A percentile compares a stretch with the other conserved stretches of the same genome.
Evolutionary conservation across 1,284 basidiomycete species (phyloP).

Genomic region (Puccinia brachypodii): DNA sequence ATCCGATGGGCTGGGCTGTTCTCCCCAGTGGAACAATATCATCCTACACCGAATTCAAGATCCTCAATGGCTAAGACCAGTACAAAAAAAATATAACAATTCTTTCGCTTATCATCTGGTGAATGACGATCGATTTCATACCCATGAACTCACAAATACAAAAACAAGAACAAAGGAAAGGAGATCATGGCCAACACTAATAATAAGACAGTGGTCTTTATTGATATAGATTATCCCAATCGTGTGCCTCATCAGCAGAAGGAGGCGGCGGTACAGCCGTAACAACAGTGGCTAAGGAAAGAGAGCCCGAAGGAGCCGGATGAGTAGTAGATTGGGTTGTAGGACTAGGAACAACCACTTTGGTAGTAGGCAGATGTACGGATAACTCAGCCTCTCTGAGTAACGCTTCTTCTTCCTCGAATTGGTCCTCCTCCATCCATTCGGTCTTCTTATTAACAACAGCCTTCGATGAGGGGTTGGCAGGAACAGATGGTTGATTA

Average conservation of each 20-base stretch:
- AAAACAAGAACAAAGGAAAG: neutral
- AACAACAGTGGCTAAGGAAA: neutral
- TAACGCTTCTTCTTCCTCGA: conserved; percentile 19
- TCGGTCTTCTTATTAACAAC: neutral
- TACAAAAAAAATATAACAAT: no score
- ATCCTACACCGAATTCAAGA: no score
- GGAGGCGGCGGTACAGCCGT: no score
- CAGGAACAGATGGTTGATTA: neutral
- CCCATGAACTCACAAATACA: no score
- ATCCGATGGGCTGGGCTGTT: no score
- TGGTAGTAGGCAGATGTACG: neutral
- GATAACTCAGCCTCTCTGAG: conserved; percentile 11
- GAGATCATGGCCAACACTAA: neutral
- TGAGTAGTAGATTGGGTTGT: no score
- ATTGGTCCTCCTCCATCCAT: neutral
- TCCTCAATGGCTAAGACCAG: no score
- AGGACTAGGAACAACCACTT: no score
- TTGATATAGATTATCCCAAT: conserved; percentile 37
- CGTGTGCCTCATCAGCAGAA: neutral
- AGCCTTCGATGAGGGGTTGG: neutral
- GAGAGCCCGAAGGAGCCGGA: neutral
- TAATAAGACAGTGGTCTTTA: neutral
- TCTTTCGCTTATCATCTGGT: no score
- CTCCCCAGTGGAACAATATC: no score
- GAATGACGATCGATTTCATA: no score